These are phyloP conservation scores for Tylopilus sp. DNA, from an alignment of 1,284 basidiomycete species.

Conservation along the genomic window DNA sequence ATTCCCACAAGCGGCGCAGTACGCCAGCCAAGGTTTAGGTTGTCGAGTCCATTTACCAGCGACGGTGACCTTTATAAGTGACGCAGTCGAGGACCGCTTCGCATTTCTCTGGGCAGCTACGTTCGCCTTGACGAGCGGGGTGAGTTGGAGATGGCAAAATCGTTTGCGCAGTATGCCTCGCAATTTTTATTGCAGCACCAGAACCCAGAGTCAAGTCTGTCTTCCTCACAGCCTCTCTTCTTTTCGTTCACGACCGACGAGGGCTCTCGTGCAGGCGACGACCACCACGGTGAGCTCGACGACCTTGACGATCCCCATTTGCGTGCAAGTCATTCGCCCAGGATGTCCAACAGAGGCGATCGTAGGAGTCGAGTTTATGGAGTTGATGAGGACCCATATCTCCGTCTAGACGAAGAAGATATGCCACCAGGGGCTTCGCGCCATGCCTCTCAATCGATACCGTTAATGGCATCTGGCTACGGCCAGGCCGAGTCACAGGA, in stretches of 20 bases:
- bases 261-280: conserved; percentile 53
- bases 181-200: conserved; percentile 51
- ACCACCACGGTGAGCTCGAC: conserved; percentile 52
- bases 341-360: conserved; percentile 24
- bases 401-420: conserved; percentile 60
- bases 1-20: conserved; percentile 19
- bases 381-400: conserved; percentile 64
- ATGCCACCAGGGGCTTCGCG: conserved; percentile 39
- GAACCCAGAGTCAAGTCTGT: conserved; percentile 40
- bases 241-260: conserved; percentile 77
- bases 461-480: conserved; percentile 46
- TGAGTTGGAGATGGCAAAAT: conserved; percentile 43
- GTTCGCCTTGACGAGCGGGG: conserved; percentile 22
- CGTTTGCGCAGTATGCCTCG: conserved; percentile 55
- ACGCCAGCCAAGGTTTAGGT: conserved; percentile 25
- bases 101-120: conserved; percentile 7
- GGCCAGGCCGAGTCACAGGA: conserved; percentile 36
- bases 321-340: conserved; percentile 41
- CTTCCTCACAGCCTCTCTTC: conserved; percentile 74
- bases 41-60: conserved; percentile 20
- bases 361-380: conserved; percentile 28
- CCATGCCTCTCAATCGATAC: conserved; percentile 47
- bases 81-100: conserved; percentile 11
- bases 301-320: conserved; percentile 73
- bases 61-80: conserved; percentile 11